Conservation (phyloP, 1,284 basidiomycete species). For the Naganishia cerealis region DNA sequence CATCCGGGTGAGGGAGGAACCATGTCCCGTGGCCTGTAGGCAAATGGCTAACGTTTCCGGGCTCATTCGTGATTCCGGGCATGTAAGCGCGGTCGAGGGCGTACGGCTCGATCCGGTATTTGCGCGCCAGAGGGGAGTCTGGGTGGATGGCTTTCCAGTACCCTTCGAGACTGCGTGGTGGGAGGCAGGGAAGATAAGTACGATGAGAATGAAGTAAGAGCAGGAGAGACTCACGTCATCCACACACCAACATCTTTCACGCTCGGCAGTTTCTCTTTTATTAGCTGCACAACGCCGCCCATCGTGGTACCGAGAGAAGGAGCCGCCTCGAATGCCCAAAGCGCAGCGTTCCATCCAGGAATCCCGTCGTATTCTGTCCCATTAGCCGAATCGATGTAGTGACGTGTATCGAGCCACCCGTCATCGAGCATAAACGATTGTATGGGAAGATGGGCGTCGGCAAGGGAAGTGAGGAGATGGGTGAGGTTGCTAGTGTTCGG, state of each 20-base stretch:
- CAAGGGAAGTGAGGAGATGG: conserved; percentile 25
- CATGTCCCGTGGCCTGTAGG: conserved; percentile 13
- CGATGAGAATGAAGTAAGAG: not conserved
- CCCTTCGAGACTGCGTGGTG: conserved; percentile 40
- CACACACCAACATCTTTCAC: conserved; percentile 41
- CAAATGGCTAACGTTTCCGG: conserved; percentile 15
- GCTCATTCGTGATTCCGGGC: conserved; percentile 24
- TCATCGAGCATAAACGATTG: conserved; percentile 46
- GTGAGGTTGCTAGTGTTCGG: conserved; percentile 26
- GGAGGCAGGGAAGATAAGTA: not conserved
- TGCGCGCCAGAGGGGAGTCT: conserved; percentile 36
- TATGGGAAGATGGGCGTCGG: conserved; percentile 35
- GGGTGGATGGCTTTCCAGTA: conserved; percentile 46
- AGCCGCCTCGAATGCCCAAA: conserved; percentile 33
- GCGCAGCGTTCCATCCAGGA: conserved; percentile 16
- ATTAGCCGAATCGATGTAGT: conserved; percentile 1
- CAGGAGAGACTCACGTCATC: conserved; percentile 35
- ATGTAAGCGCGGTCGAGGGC: conserved; percentile 21
- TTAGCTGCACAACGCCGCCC: conserved; percentile 34
- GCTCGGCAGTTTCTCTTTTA: conserved; percentile 16
- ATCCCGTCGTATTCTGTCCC: conserved; percentile 11
- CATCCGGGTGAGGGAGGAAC: conserved; percentile 38
- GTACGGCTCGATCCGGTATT: conserved; percentile 39
- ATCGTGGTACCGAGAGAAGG: conserved; percentile 33
- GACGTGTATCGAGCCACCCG: conserved; percentile 44